phyloP scores from a whole-genome alignment of 148 eudicot species.

The Nyssa sinensis region DNA sequence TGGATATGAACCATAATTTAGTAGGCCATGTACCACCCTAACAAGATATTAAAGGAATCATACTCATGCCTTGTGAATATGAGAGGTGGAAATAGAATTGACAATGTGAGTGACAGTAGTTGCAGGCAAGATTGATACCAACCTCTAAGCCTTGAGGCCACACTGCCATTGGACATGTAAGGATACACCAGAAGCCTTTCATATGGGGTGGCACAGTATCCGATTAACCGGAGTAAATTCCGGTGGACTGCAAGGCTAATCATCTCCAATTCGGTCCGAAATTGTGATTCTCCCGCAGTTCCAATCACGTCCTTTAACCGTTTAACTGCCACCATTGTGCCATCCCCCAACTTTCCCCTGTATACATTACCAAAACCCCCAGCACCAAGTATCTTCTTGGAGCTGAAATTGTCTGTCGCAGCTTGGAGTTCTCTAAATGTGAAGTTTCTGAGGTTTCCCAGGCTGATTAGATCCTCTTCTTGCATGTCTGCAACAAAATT shows the following conservation, averaged over 20 bases:
- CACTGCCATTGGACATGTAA: conserved; percentile 96
- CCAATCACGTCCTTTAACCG: conserved; percentile 81
- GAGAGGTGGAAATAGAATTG: background rate
- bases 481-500: conserved; percentile 50
- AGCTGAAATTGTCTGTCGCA: conserved; percentile 77
- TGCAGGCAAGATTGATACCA: conserved; percentile 13
- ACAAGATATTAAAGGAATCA: background rate
- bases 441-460: conserved; percentile 78
- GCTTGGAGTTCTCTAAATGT: conserved; percentile 73
- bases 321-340: conserved; percentile 80
- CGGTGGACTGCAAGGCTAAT: conserved; percentile 94
- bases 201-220: conserved; percentile 72
- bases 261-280: conserved; percentile 86
- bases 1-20: too few species aligned
- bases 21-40: background rate
- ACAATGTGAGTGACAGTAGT: background rate
- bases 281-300: conserved; percentile 79
- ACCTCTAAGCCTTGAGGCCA: conserved; percentile 95
- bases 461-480: conserved; percentile 59
- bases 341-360: conserved; percentile 72
- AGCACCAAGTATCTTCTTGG: conserved; percentile 86
- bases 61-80: background rate
- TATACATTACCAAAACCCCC: conserved; percentile 98
- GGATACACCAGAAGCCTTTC: conserved; percentile 96
- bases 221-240: conserved; percentile 74